Percentiles rank a stretch among this genome's conserved stretches.
Evolutionary conservation across 2,329 filamentous ascomycete genomes (phyloP).

Genomic region (Penicillium decumbens): DNA sequence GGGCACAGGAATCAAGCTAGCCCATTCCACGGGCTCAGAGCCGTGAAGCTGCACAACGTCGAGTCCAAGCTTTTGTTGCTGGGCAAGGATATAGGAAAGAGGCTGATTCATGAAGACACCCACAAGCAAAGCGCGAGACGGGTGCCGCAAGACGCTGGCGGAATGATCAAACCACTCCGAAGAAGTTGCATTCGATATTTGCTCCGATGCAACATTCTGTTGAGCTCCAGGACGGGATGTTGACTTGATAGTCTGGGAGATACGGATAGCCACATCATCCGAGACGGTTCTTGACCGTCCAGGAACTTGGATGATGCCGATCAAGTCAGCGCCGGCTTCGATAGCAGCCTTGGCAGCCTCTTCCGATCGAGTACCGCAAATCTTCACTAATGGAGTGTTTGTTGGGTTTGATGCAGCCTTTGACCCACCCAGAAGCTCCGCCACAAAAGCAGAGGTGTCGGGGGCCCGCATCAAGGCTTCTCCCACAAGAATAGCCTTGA

Average conservation of each 20-base stretch:
- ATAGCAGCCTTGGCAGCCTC: constrained; percentile 77
- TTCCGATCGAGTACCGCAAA: constrained; percentile 82
- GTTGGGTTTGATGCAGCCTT: constrained; percentile 18
- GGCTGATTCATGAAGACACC: constrained; percentile 94
- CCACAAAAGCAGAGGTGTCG: constrained; percentile 77
- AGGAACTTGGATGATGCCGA: constrained; percentile 87
- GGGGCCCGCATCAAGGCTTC: constrained; percentile 92
- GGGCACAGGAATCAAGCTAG: constrained; percentile 79
- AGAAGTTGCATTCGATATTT: constrained; percentile 24
- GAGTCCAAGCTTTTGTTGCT: constrained; percentile 69
- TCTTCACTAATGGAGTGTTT: constrained; percentile 70
- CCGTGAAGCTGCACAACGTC: constrained; percentile 94
- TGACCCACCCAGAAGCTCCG: constrained; percentile 66
- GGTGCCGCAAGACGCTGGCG: constrained; percentile 46
- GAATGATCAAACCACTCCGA: constrained; percentile 67
- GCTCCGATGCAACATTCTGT: constrained; percentile 10
- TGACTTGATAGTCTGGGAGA: constrained; percentile 70
- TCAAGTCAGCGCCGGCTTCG: constrained; percentile 80
- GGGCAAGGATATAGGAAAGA: constrained; percentile 71
- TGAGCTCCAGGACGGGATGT: constrained; percentile 30
- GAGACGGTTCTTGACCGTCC: constrained; percentile 75
- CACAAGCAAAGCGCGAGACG: constrained; percentile 68
- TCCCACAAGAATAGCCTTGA: constrained; percentile 88
- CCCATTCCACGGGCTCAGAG: constrained; percentile 88
- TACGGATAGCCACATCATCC: constrained; percentile 71